These are phyloP conservation scores for Tolypocladium album DNA, from an alignment of 2,329 filamentous ascomycete species.

Conservation along the genomic window DNA sequence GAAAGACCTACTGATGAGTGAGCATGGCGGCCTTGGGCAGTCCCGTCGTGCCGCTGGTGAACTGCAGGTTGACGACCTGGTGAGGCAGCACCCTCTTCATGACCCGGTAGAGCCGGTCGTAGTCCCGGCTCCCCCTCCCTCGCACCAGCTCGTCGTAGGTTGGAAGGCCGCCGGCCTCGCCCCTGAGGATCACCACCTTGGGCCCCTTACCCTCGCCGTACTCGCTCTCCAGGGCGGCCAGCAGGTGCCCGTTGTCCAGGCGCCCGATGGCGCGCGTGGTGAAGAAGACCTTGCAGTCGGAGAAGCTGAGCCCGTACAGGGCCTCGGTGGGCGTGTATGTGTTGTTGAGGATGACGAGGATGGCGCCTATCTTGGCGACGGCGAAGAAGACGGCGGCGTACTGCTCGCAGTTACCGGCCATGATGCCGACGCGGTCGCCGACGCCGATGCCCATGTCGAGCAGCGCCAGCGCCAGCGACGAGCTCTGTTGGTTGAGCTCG, in stretches of 20 bases:
- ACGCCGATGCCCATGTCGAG: conserved; percentile 54
- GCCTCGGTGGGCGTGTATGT: conserved; percentile 69
- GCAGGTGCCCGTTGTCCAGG: conserved; percentile 49
- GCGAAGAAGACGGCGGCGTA: conserved; percentile 70
- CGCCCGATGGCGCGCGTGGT: conserved; percentile 59
- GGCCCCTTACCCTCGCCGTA: conserved; percentile 17
- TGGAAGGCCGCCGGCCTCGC: conserved; percentile 39
- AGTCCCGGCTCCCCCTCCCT: conserved; percentile 35
- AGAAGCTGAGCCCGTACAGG: conserved; percentile 59
- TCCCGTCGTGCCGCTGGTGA: conserved; percentile 66
- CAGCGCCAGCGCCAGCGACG: conserved; percentile 52
- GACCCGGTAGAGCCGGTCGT: conserved; percentile 38
- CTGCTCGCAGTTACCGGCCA: conserved; percentile 72
- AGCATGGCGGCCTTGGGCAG: conserved; percentile 66
- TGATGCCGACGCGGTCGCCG: conserved; percentile 63
- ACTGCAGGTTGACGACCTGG: conserved; percentile 64
- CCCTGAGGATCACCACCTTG: conserved; percentile 51
- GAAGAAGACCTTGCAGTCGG: conserved; percentile 63
- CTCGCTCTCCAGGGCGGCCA: conserved; percentile 40
- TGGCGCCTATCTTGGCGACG: conserved; percentile 53
- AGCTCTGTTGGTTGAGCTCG: conserved; percentile 51
- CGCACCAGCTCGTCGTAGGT: conserved; percentile 50
- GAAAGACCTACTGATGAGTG: conserved; percentile 48
- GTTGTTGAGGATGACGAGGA: conserved; percentile 71
- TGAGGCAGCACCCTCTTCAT: conserved; percentile 48